Evolutionary conservation across 1,284 basidiomycete genomes (phyloP).

Genomic region (Mycena citricolor): DNA sequence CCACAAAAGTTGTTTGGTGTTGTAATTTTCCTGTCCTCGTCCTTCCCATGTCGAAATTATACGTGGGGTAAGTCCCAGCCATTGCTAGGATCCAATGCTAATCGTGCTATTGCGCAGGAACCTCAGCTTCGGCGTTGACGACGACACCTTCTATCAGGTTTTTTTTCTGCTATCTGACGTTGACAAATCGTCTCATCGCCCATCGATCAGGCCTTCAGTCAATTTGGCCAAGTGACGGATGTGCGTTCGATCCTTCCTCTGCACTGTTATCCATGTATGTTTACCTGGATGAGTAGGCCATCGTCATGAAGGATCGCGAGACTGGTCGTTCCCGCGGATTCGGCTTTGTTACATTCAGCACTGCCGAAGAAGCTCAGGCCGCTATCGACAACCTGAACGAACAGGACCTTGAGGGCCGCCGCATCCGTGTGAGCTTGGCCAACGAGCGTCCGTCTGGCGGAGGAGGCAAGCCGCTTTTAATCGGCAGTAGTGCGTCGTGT

Average conservation of each 20-base stretch:
- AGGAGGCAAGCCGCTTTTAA: background rate
- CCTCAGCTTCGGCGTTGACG: background rate
- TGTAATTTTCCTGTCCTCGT: too few species aligned
- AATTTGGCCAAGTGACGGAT: slow-evolving; percentile 3
- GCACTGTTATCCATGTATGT: background rate
- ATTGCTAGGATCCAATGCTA: too few species aligned
- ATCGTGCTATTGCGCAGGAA: background rate
- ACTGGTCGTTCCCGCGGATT: slow-evolving; percentile 3
- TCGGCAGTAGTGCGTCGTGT: background rate
- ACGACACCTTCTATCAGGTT: background rate
- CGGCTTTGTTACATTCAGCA: slow-evolving; percentile 1
- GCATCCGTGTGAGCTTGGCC: slow-evolving; percentile 2
- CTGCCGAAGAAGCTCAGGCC: slow-evolving; percentile 1
- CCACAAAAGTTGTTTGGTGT: too few species aligned
- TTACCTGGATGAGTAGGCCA: background rate
- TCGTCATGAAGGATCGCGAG: slow-evolving; percentile 13
- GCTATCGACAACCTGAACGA: slow-evolving; percentile 2
- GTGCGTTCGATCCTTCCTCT: background rate
- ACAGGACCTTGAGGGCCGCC: slow-evolving; percentile 2
- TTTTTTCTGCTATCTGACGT: background rate
- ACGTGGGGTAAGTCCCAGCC: slow-evolving; percentile 5
- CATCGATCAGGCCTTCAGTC: slow-evolving; percentile 1
- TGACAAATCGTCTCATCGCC: background rate
- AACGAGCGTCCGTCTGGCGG: background rate
- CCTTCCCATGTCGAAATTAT: slow-evolving; percentile 6